A percentile compares a stretch with the other conserved stretches of the same genome.
These are phyloP conservation scores for Chrysochromulina tobinii DNA, from an alignment of 78 protist genomes.

Conservation along the genomic window DNA sequence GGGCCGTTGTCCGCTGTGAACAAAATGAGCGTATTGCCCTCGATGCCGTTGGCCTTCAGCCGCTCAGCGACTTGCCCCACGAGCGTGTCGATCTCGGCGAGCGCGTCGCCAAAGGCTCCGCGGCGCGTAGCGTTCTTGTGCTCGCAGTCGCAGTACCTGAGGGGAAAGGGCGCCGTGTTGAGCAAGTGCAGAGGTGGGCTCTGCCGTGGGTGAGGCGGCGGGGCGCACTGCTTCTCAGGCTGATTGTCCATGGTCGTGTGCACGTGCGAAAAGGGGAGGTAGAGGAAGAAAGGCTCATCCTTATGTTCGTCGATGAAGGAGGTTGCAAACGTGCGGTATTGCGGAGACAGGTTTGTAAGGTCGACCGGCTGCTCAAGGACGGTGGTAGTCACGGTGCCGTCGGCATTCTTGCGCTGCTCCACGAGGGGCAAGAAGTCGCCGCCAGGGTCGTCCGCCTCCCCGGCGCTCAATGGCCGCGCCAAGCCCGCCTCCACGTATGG, in stretches of 20 bases:
- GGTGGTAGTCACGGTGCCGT: background rate
- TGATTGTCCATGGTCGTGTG: background rate
- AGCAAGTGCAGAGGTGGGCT: too few species aligned
- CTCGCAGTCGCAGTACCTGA: background rate
- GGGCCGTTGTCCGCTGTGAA: constrained; percentile 27
- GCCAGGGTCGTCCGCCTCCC: background rate
- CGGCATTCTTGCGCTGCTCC: background rate
- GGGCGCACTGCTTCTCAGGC: too few species aligned
- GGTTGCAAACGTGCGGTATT: background rate
- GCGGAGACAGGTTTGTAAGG: background rate
- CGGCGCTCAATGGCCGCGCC: background rate
- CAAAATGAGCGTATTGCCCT: background rate
- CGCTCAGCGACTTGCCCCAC: background rate
- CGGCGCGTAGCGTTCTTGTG: background rate
- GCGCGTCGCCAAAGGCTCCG: constrained; percentile 33
- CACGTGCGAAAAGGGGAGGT: constrained; percentile 7
- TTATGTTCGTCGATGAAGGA: background rate
- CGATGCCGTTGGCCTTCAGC: background rate
- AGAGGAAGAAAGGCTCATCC: constrained; percentile 19
- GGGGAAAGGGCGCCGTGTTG: too few species aligned
- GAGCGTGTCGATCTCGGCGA: background rate
- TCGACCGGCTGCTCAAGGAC: constrained; percentile 25
- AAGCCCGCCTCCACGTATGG: background rate
- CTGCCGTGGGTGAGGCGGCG: too few species aligned
- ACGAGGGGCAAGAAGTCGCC: background rate